Percentiles rank a stretch among this genome's conserved stretches.
Conservation (phyloP, 441 rosid genomes). For the Gossypium schwendimanii region DNA sequence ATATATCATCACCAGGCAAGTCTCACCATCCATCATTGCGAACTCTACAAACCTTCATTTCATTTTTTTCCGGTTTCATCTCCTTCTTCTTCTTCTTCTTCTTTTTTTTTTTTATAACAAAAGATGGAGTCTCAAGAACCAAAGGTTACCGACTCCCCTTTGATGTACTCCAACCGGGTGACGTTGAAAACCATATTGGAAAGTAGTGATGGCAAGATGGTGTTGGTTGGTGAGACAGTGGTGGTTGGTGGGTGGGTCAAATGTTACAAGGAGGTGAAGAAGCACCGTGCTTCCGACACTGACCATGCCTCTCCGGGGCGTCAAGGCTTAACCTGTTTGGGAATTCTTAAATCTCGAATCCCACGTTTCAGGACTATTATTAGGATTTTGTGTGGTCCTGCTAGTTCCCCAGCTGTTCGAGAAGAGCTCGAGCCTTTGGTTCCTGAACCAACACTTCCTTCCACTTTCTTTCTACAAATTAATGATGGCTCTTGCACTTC, state of each 20-base stretch:
- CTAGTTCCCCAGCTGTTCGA: conserved; percentile 24
- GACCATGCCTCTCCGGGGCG: conserved; percentile 6
- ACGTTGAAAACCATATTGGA: conserved; percentile 46
- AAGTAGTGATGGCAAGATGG: conserved; percentile 40
- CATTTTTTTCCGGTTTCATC: neutral
- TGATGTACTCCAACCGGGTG: conserved; percentile 58
- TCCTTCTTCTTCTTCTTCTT: no score
- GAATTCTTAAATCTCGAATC: conserved; percentile 58
- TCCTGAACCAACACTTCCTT: conserved; percentile 28
- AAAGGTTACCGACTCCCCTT: neutral
- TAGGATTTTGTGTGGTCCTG: conserved; percentile 46
- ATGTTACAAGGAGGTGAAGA: conserved; percentile 50
- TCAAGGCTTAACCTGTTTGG: conserved; percentile 45
- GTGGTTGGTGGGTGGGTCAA: conserved; percentile 91
- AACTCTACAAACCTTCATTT: neutral
- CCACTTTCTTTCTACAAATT: conserved; percentile 35
- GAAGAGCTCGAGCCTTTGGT: conserved; percentile 32
- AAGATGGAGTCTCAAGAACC: conserved; percentile 33
- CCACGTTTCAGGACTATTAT: conserved; percentile 52
- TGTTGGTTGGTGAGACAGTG: conserved; percentile 40
- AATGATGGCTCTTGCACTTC: conserved; percentile 70
- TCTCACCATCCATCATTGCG: conserved; percentile 1
- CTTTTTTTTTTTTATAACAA: neutral
- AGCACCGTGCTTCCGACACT: conserved; percentile 17
- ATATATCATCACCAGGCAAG: conserved; percentile 18